Base-by-base conservation (phyloP, 2,329 filamentous ascomycete genomes). In the Fusarium bactridioides region DNA sequence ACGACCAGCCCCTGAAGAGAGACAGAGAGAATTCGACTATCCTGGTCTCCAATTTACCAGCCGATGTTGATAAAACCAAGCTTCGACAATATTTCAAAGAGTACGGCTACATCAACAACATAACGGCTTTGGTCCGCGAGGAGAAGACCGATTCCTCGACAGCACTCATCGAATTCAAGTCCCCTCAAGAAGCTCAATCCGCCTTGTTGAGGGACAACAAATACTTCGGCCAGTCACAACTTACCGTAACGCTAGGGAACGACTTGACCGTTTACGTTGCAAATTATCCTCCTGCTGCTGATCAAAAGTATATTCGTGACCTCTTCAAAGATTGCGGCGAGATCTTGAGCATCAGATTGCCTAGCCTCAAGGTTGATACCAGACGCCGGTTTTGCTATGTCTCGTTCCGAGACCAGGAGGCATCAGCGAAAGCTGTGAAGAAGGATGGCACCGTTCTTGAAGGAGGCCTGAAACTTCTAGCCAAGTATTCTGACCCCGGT, bases 301-400 rank as follows among this genome's bases (percentile, higher is more conserved):
- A 95, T 77, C 92, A 95, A 74, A 81, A 84, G 6, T 93, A 89
- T 76, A 87, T 96, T 27, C 88, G 89, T 44, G 81, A 88, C 40
- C 82, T 95, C 7, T 95, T 95, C 81, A 86, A 87, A 67, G 85
- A 89, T 64, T 95, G 91, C 77, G 96, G 96, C 47, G 90, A 95
- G 47, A 91, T 99, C 61, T 86, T 97, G 61, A 93, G 92, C 77
- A 88, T 98, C 58, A 92, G 96, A 27, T 96, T 96, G 83, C 96
- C 96, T 4, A 97, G 94, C 63, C 88, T 99, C 57, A 97, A 97
- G 80, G 94, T 88, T 81, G 95, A 98, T 77, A 91, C 92, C 4
- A 91, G 93, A 75, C 93, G 96, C 37, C 92, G 96, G 29, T 99
- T 99, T 83, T 98, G 95, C 84, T 99, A 99, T 80, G 87, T 98